Evolutionary conservation across 257 asterid genomes (phyloP).

Genomic region (Handroanthus guayacan): DNA sequence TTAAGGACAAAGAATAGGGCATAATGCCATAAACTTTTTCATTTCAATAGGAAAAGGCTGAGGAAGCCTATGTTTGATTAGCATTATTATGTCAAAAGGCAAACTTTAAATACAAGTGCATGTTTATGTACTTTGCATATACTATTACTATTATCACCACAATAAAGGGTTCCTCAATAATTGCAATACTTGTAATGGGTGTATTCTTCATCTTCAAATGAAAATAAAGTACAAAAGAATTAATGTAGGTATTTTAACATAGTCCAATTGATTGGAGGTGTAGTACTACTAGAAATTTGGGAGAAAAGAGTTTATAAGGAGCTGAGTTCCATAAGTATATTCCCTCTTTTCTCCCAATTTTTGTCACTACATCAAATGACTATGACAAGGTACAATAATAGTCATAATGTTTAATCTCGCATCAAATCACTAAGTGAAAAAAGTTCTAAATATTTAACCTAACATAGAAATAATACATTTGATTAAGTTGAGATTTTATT

Average conservation of each 20-base stretch:
- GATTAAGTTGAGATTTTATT: too few species aligned
- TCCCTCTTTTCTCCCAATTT: background rate
- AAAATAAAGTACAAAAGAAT: background rate
- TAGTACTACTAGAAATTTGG: background rate
- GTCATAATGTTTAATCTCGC: too few species aligned
- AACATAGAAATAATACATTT: too few species aligned
- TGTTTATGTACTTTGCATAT: background rate
- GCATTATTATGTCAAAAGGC: background rate
- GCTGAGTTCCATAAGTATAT: background rate
- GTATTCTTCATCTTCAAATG: background rate
- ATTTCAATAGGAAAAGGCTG: background rate
- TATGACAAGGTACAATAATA: background rate
- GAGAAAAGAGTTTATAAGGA: background rate
- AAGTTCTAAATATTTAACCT: too few species aligned
- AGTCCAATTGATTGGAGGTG: background rate
- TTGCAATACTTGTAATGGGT: conserved; percentile 9
- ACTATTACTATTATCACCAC: too few species aligned
- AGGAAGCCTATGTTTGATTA: background rate
- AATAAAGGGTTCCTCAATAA: conserved; percentile 9
- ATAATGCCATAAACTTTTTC: too few species aligned
- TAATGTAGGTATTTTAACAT: too few species aligned
- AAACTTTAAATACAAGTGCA: background rate
- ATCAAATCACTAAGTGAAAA: too few species aligned
- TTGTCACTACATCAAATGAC: background rate
- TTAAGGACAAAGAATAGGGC: too few species aligned